Evolutionary conservation across 2,329 filamentous ascomycete species (phyloP), one percentile per base, ranked within the genome.

Genomic region (Emydomyces testavorans): DNA sequence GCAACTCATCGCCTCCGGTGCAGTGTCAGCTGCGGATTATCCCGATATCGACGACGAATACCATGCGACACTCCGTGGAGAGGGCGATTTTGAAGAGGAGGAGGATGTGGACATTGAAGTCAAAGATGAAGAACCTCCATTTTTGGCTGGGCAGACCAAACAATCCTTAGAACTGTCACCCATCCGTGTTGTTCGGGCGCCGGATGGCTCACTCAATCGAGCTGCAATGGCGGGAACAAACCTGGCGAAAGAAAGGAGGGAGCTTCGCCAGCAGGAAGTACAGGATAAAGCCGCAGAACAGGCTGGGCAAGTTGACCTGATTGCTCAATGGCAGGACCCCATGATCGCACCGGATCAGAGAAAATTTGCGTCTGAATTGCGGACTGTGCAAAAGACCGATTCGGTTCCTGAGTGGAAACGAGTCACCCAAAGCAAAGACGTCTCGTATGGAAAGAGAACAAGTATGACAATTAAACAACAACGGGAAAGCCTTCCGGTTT

Each of bases 81-180:
- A 94, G 55, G 85, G 82, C 13, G 82, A 85, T 46, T 82, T 96
- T 65, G 88, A 95, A 62, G 76, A 96, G 54, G 92, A 98, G 62
- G 86, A 95, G 65, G 92, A 98, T 60, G 80, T 98, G 3, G 92
- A 98, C 58, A 98, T 98, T 53, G 92, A 98, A 65, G 85, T 98
- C 24, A 79, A 83, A 56, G 92, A 98, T 53, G 92, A 98, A 58
- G 92, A 98, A 60, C 93, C 92, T 0, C 92, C 92, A 0, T 98
- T 98, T 71, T 67, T 98, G 53, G 85, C 86, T 13, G 92, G 92
- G 3, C 93, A 98, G 64, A 98, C 92, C 0, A 95, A 95, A 61
- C 89, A 94, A 62, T 94, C 88, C 7, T 73, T 98, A 6, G 92
- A 98, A 60, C 70, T 98, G 3, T 95, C 89, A 1, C 92, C 92